Conservation (phyloP, 2,329 filamentous ascomycete species). For the Apiospora kogelbergensis region DNA sequence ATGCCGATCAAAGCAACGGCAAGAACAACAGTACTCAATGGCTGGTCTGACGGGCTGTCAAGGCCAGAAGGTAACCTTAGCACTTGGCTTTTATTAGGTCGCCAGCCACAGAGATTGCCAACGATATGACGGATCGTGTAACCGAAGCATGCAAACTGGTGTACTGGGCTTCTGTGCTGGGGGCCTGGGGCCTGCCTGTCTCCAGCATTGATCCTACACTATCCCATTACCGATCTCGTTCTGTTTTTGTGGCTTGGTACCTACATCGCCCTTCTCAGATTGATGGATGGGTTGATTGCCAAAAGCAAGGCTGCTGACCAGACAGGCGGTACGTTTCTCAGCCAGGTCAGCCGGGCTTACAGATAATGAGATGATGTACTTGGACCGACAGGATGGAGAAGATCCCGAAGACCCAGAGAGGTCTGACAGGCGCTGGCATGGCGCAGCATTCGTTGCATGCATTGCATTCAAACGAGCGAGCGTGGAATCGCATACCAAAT, state of each 20-base stretch:
- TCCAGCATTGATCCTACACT: background rate
- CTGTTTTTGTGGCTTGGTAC: background rate
- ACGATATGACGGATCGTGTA: background rate
- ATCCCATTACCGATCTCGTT: background rate
- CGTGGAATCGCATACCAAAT: background rate
- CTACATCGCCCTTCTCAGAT: background rate
- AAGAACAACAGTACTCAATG: background rate
- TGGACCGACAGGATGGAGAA: background rate
- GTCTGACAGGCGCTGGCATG: background rate
- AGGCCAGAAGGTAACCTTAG: background rate
- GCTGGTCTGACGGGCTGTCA: background rate
- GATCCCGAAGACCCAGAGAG: background rate
- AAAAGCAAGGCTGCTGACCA: slow-evolving; percentile 3
- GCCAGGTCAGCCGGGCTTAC: background rate
- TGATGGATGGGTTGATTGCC: background rate
- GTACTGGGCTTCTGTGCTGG: background rate
- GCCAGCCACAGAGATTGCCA: background rate
- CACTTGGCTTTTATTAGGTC: background rate
- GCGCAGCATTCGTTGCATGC: background rate
- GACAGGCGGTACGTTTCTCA: background rate
- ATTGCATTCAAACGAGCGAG: background rate
- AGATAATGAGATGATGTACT: background rate
- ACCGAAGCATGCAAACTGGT: background rate
- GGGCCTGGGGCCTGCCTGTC: background rate
- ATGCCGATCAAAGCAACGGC: background rate